Conservation (phyloP, 1,139 yeast genomes). For the Kluyveromyces sp. region DNA sequence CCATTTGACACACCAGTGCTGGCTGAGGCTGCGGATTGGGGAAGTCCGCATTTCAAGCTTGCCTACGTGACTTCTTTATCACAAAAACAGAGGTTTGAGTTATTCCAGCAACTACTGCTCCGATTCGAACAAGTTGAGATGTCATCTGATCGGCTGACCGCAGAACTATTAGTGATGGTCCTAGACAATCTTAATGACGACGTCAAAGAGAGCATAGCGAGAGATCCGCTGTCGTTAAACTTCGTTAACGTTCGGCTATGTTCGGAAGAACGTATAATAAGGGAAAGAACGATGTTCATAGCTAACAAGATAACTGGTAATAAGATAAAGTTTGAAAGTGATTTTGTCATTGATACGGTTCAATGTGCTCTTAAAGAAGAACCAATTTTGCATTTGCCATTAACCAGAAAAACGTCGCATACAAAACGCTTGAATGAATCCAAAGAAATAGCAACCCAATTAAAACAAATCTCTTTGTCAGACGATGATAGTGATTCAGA, state of each 20-base stretch:
- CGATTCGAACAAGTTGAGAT: conserved; percentile 13
- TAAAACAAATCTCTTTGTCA: conserved; percentile 10
- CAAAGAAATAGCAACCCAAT: neutral
- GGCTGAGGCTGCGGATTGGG: conserved; percentile 14
- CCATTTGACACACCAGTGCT: conserved; percentile 15
- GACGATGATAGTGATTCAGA: conserved; percentile 14
- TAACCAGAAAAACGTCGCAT: neutral
- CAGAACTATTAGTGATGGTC: conserved; percentile 23
- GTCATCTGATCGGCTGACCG: conserved; percentile 14
- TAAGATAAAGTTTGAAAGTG: conserved; percentile 30
- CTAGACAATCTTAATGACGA: conserved; percentile 14
- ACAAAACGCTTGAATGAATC: neutral
- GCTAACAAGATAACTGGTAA: conserved; percentile 33
- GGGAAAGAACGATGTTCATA: conserved; percentile 36
- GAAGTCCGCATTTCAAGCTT: conserved; percentile 21
- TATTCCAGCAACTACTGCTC: conserved; percentile 11
- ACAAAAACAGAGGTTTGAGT: conserved; percentile 16
- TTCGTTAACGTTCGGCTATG: conserved; percentile 32
- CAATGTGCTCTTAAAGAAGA: conserved; percentile 7
- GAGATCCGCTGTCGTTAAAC: conserved; percentile 25
- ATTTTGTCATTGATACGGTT: conserved; percentile 24
- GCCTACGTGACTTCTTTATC: conserved; percentile 17
- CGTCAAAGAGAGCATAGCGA: conserved; percentile 19
- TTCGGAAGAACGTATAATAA: conserved; percentile 21
- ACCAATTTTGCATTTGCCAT: neutral